Evolutionary conservation across 192 early-diverging fungal species (phyloP).

Genomic region (Gigaspora rosea): DNA sequence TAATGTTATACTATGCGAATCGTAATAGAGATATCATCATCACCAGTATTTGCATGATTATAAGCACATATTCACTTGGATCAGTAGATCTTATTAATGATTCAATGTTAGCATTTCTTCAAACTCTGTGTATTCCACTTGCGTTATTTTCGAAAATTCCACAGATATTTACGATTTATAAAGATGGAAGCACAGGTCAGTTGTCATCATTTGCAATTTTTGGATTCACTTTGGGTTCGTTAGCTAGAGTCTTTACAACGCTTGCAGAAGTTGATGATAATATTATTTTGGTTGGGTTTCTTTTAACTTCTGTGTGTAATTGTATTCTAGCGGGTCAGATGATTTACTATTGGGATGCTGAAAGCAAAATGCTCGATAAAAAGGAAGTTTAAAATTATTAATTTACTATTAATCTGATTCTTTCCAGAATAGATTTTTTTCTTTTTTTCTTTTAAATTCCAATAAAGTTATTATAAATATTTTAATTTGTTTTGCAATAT

Average conservation of each 20-base stretch:
- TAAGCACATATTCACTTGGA: constrained; percentile 60
- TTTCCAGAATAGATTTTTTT: no score
- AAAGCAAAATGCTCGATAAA: background rate
- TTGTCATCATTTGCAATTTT: constrained; percentile 87
- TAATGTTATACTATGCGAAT: constrained; percentile 64
- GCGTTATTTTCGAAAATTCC: constrained; percentile 82
- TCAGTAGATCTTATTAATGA: constrained; percentile 46
- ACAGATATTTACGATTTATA: constrained; percentile 85
- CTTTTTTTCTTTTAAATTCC: no score
- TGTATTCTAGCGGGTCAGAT: constrained; percentile 76
- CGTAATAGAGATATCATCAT: constrained; percentile 44
- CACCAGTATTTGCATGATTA: constrained; percentile 40
- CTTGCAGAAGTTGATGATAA: constrained; percentile 87
- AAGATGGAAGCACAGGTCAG: constrained; percentile 85
- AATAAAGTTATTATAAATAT: no score
- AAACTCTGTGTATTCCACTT: constrained; percentile 77
- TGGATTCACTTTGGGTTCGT: constrained; percentile 84
- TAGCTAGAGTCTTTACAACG: constrained; percentile 91
- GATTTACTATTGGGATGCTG: constrained; percentile 73
- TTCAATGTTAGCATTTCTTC: constrained; percentile 62
- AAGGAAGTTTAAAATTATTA: background rate
- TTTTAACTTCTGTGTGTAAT: constrained; percentile 77
- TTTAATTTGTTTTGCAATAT: no score
- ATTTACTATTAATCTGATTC: no score
- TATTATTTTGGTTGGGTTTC: constrained; percentile 68